phyloP scores from a whole-genome alignment of 1,139 yeast genomes.

The Diutina pseudorugosa region DNA sequence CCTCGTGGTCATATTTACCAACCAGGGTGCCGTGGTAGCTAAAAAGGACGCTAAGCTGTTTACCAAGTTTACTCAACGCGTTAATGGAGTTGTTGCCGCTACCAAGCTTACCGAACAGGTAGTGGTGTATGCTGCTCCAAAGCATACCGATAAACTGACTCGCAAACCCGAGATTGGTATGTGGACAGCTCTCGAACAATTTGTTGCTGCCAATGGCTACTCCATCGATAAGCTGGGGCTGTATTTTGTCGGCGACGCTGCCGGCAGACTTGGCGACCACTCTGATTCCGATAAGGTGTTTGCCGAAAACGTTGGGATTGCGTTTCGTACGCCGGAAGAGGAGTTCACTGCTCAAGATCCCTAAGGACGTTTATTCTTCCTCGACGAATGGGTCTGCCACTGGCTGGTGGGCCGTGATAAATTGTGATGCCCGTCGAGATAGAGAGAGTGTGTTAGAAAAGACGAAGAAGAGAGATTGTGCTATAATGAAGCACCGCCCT shows the following conservation, averaged over 20 bases:
- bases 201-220: constrained; percentile 15
- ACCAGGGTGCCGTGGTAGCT: constrained; percentile 62
- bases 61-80: constrained; percentile 29
- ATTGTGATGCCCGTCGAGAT: not conserved
- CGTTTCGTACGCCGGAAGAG: constrained; percentile 63
- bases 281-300: constrained; percentile 67
- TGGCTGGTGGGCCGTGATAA: not conserved
- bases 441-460: not conserved
- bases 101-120: constrained; percentile 17
- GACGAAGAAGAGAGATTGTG: not conserved
- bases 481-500: not conserved
- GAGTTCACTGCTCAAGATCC: constrained; percentile 2
- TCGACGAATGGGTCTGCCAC: not conserved
- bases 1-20: constrained; percentile 63
- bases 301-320: constrained; percentile 44
- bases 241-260: constrained; percentile 92
- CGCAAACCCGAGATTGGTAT: constrained; percentile 74
- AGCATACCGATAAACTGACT: constrained; percentile 21
- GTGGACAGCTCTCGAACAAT: constrained; percentile 41
- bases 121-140: constrained; percentile 55
- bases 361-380: not conserved
- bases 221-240: constrained; percentile 30
- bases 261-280: constrained; percentile 67
- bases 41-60: constrained; percentile 34
- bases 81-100: constrained; percentile 24